Percentiles rank a stretch among this genome's conserved stretches.
Evolutionary conservation across 2,329 filamentous ascomycete genomes (phyloP).

Genomic region (Ciborinia camelliae): DNA sequence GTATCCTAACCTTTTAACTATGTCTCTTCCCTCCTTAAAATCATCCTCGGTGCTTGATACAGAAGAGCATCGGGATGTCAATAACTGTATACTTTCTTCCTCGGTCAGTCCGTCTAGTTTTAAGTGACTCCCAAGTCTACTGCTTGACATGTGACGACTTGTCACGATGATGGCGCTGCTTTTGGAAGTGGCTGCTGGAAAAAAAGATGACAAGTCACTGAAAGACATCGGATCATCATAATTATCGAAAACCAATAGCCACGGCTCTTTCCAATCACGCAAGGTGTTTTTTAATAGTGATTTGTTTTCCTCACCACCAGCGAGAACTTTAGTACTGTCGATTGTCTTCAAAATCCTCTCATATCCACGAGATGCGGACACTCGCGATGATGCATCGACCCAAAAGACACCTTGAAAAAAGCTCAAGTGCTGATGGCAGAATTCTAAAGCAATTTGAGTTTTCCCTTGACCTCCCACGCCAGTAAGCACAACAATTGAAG

Average conservation of each 20-base stretch:
- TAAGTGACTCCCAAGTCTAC: slow-evolving; percentile 14
- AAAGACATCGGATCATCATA: slow-evolving; percentile 25
- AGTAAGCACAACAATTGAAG: slow-evolving; percentile 9
- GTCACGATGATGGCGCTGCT: slow-evolving; percentile 20
- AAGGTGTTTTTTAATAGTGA: slow-evolving; percentile 18
- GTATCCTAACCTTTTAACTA: slow-evolving; percentile 22
- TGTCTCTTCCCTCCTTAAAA: slow-evolving; percentile 6
- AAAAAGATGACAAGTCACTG: slow-evolving; percentile 1
- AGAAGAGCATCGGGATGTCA: slow-evolving; percentile 2
- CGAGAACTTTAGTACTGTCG: neutral
- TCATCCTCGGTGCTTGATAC: neutral
- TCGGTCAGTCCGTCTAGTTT: slow-evolving; percentile 15
- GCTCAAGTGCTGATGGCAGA: neutral
- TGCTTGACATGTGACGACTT: slow-evolving; percentile 20
- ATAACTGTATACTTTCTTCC: slow-evolving; percentile 17
- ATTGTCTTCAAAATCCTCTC: slow-evolving; percentile 22
- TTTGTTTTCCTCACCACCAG: slow-evolving; percentile 6
- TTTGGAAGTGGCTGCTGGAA: neutral
- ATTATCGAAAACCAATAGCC: slow-evolving; percentile 33
- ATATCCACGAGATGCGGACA: slow-evolving; percentile 21
- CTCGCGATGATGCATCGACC: slow-evolving; percentile 27
- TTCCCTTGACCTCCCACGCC: slow-evolving; percentile 18
- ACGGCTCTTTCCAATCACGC: slow-evolving; percentile 15
- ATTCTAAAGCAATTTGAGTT: slow-evolving; percentile 18
- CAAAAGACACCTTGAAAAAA: slow-evolving; percentile 25